Evolutionary conservation across 2,329 filamentous ascomycete species (phyloP), one percentile per base, ranked within the genome.

Genomic region (Graphium sp.): DNA sequence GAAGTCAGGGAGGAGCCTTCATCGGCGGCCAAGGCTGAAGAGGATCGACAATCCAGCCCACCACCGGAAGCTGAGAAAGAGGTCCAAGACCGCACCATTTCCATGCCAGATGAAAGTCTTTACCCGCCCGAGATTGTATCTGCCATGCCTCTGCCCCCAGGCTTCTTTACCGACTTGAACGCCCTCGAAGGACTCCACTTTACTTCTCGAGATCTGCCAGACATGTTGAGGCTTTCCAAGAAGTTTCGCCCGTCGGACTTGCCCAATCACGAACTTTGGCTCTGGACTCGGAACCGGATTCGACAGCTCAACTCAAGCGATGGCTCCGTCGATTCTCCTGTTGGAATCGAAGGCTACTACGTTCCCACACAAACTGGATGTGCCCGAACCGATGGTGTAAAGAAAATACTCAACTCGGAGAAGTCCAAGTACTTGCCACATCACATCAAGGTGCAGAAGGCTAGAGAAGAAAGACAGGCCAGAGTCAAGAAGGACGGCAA

Each of bases 401-500:
- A 91, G 59, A 92, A 87, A 60, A 95, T 98, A 32, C 66, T 92
- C 36, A 91, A 98, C 49, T 82, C 83, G 1, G 89, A 98, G 50
- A 98, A 98, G 58, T 93, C 85, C 17, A 93, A 94, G 47, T 98
- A 98, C 47, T 66, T 98, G 6, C 89, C 89, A 22, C 89, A 98
- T 59, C 85, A 92, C 38, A 89, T 98, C 55, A 92, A 91, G 46
- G 83, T 98, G 13, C 81, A 89, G 49, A 89, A 78, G 53, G 82
- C 78, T 15, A 73, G 85, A 29, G 85, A 94, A 50, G 84, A 89
- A 50, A 78, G 84, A n/a, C 78, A 94, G 50, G 76, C 75, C n/a
- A 60, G 62, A 24, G 69, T 52, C 45, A 78, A 65, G 56, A 70
- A 62, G 57, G 76, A 60, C 40, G 73, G 64, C 34, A 78, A 71